Conservation (phyloP, 257 asterid genomes). For the Solanum medicagineum region DNA sequence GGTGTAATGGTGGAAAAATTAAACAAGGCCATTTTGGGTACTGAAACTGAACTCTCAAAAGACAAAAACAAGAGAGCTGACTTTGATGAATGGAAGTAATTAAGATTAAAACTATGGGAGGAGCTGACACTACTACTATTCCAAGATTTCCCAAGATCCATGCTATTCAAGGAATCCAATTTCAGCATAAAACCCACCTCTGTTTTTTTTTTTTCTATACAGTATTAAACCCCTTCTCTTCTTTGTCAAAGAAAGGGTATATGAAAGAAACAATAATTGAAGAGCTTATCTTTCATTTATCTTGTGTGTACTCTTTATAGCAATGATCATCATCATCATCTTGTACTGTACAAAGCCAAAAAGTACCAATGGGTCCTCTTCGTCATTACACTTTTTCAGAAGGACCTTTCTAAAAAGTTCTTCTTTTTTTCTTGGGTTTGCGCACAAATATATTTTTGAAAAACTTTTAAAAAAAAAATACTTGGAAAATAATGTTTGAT, state of each 20-base stretch:
- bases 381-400: background rate
- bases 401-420: background rate
- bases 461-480: too few relatives aligned
- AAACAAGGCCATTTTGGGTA: conserved; percentile 25
- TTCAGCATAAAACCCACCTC: conserved; percentile 12
- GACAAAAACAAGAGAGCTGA: conserved; percentile 24
- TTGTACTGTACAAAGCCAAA: background rate
- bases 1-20: conserved; percentile 1
- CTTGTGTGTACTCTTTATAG: background rate
- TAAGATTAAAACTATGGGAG: conserved; percentile 16
- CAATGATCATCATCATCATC: background rate
- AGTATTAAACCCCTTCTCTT: background rate
- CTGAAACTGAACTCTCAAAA: conserved; percentile 30
- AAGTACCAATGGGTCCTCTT: background rate
- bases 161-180: conserved; percentile 13
- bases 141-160: conserved; percentile 28
- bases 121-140: conserved; percentile 24
- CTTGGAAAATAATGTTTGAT: too few relatives aligned
- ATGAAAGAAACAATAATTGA: background rate
- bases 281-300: background rate
- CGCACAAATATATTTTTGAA: too few relatives aligned
- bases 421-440: too few relatives aligned
- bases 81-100: conserved; percentile 23
- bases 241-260: background rate
- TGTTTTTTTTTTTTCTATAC: background rate